Base-by-base conservation (phyloP, 2,329 filamentous ascomycete genomes). In the Pyrenophora graminea region DNA sequence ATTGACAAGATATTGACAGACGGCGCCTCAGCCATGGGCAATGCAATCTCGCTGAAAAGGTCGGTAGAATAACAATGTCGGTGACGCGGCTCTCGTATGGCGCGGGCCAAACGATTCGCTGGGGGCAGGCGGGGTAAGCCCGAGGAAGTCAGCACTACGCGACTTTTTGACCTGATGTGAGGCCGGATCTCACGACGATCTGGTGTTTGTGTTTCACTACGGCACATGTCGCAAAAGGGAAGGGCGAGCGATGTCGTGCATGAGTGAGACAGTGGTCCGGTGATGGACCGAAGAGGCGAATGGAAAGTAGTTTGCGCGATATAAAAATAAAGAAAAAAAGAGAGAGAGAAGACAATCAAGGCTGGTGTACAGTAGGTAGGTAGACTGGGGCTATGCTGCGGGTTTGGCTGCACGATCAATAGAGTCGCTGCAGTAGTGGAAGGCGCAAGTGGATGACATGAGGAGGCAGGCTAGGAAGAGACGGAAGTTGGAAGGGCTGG, bases 141-240 rank as follows among this genome's bases (percentile, higher is more conserved):
- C 27, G 27, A 30, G 25, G 10, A 13, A 9, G 27, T 30, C 7
- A 30, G 27, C 27, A 30, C 27, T 30, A 30, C 19, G 3, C 19
- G 19, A 21, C 19, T 21, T 5, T 21, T 21, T 7, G 27, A 30
- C 27, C 27, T 30, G 27, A 30, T 39, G 17, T 46, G 30, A 44
- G 36, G n/a, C 21, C 15, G 41, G 34, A 41, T n/a, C 47, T 19
- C 25, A 51, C 41, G 48, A 30, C 43, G 19, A 41, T 40, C 12
- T 41, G n/a, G 32, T 47, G 48, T 36, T 32, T 15, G 43, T 46
- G 48, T 51, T 51, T 51, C 48, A 51, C 38, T n/a, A 49, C 40
- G 27, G 33, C 19, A 33, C 45, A 45, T 27, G 30, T 30, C 15
- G 40, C 27, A 33, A 34, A 34, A 33, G 25, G 34, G 27, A 33